Evolutionary conservation across 805 yeast genomes (phyloP).

Genomic region (Metschnikowia henanensis): DNA sequence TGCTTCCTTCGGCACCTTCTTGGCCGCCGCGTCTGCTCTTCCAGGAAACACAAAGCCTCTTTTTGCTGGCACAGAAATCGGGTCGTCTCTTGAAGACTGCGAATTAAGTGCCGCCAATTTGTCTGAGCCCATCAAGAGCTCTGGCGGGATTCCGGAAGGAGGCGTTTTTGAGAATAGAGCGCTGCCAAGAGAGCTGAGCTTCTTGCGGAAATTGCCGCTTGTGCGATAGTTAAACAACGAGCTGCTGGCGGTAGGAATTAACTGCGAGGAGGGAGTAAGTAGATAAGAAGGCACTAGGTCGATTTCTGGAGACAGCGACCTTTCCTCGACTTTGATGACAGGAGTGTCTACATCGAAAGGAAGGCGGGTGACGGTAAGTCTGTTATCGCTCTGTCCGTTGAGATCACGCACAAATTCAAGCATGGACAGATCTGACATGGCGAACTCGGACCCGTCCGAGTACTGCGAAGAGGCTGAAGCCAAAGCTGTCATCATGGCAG

Average conservation of each 20-base stretch:
- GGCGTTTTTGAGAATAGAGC: constrained; percentile 5
- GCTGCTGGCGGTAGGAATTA: constrained; percentile 2
- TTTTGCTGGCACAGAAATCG: not conserved
- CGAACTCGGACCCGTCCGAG: constrained; percentile 8
- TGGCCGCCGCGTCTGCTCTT: not conserved
- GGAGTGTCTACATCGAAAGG: constrained; percentile 4
- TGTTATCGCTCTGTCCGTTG: constrained; percentile 10
- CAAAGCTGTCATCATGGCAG: constrained; percentile 1
- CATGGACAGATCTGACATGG: constrained; percentile 17
- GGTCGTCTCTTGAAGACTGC: not conserved
- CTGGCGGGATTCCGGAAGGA: not conserved
- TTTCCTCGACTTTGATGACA: not conserved
- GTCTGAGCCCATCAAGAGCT: constrained; percentile 1
- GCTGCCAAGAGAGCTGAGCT: constrained; percentile 6
- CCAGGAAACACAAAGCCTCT: constrained; percentile 1
- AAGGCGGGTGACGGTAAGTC: constrained; percentile 1
- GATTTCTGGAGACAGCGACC: constrained; percentile 6
- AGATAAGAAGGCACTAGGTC: constrained; percentile 6
- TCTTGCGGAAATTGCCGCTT: constrained; percentile 7
- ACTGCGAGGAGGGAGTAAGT: constrained; percentile 1
- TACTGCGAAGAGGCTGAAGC: constrained; percentile 6
- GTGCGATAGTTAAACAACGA: constrained; percentile 6
- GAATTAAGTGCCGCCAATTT: not conserved
- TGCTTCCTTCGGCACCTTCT: not conserved
- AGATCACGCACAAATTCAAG: constrained; percentile 16